Percentiles rank a stretch among this genome's conserved stretches.
Evolutionary conservation across 2,329 filamentous ascomycete species (phyloP).

Genomic region (Xylaria polymorpha): DNA sequence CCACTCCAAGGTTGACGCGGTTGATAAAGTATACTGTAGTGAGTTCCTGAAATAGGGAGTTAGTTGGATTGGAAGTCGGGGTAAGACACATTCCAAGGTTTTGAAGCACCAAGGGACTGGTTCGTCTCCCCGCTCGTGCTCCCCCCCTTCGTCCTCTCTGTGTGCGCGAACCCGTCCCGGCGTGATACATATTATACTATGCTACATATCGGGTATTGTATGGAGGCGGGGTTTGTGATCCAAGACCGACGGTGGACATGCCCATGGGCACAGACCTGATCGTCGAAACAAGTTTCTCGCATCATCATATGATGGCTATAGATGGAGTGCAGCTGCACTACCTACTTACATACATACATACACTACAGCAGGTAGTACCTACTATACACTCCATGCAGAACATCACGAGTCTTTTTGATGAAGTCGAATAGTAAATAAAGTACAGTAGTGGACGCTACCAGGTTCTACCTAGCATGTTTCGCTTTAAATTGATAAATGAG

Average conservation of each 20-base stretch:
- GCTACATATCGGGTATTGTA: background rate
- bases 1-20: background rate
- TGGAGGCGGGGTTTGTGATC: slow-evolving; percentile 1
- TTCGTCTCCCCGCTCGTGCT: background rate
- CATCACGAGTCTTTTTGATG: background rate
- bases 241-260: too few relatives aligned
- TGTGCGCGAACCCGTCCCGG: slow-evolving; percentile 9
- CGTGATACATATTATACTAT: slow-evolving; percentile 10
- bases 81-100: slow-evolving; percentile 4
- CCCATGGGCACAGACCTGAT: background rate
- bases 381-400: background rate
- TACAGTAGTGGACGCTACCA: background rate
- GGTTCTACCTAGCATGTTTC: slow-evolving; percentile 12
- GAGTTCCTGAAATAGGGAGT: background rate
- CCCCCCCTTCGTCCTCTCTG: background rate
- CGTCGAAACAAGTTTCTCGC: slow-evolving; percentile 2
- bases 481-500: slow-evolving; percentile 29
- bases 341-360: background rate
- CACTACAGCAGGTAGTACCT: background rate
- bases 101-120: slow-evolving; percentile 6
- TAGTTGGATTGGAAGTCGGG: background rate
- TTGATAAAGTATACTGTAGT: background rate
- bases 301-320: slow-evolving; percentile 9
- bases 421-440: background rate
- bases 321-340: background rate